Percentiles rank a stretch among this genome's conserved stretches.
Conservation (phyloP, 495 filamentous ascomycete genomes). For the Lineolata rhizophorae region DNA sequence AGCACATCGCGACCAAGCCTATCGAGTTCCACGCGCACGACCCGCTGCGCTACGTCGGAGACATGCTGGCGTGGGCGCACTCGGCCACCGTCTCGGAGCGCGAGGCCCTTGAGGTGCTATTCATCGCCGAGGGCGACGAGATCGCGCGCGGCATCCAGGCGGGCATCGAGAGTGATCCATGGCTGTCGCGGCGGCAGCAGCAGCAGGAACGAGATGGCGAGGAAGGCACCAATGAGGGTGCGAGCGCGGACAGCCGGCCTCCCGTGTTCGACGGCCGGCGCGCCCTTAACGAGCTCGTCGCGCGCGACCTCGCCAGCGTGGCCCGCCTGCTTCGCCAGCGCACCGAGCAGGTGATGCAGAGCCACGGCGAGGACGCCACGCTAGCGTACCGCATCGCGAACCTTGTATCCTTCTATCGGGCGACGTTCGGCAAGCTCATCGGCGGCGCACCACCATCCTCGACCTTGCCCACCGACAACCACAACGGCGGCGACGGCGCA, state of each 20-base stretch:
- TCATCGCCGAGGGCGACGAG: conserved; percentile 80
- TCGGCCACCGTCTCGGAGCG: conserved; percentile 83
- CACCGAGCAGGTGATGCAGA: conserved; percentile 76
- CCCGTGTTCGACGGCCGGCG: conserved; percentile 62
- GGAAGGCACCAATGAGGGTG: too few species aligned
- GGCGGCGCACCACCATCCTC: too few species aligned
- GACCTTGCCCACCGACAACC: too few species aligned
- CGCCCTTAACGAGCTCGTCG: conserved; percentile 71
- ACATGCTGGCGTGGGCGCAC: conserved; percentile 96
- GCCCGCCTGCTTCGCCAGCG: conserved; percentile 58
- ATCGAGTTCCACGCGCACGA: conserved; percentile 92
- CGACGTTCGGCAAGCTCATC: conserved; percentile 62
- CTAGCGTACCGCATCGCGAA: conserved; percentile 79
- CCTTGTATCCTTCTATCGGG: conserved; percentile 68
- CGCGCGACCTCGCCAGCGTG: conserved; percentile 62
- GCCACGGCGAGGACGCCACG: conserved; percentile 75
- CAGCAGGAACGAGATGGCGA: too few species aligned
- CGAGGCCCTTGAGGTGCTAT: conserved; percentile 78
- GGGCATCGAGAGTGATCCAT: conserved; percentile 69
- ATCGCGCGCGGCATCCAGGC: conserved; percentile 69
- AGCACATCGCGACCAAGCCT: conserved; percentile 42
- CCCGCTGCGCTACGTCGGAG: conserved; percentile 75
- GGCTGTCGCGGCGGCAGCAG: too few species aligned
- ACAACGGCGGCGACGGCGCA: too few species aligned
- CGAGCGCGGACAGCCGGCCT: conserved; percentile 17